Conservation (phyloP, 345 rosid species). For the Populus alba region DNA sequence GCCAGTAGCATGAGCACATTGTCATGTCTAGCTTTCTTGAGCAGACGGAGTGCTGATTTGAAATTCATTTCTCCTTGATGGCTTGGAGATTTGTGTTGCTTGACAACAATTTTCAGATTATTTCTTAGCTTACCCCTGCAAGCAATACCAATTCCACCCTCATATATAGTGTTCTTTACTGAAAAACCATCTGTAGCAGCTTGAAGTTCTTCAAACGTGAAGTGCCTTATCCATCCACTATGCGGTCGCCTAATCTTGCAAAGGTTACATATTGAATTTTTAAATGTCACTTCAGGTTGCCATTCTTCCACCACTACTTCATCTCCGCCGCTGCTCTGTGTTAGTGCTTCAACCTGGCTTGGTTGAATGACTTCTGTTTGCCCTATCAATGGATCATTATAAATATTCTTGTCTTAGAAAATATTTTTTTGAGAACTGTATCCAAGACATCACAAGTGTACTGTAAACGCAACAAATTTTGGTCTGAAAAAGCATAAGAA, state of each 20-base stretch:
- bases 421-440: too few species aligned
- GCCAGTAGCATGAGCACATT: conserved; percentile 38
- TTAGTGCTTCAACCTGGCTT: conserved; percentile 2
- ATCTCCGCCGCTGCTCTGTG: not conserved
- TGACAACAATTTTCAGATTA: conserved; percentile 25
- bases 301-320: conserved; percentile 5
- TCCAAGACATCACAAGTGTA: too few species aligned
- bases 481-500: too few species aligned
- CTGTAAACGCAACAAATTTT: too few species aligned
- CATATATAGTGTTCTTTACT: conserved; percentile 20
- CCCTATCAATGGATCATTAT: not conserved
- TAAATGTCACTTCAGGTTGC: conserved; percentile 1
- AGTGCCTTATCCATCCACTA: conserved; percentile 16
- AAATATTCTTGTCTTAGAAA: too few species aligned
- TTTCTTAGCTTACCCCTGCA: conserved; percentile 24
- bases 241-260: conserved; percentile 26
- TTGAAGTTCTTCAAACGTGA: conserved; percentile 31
- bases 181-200: conserved; percentile 40
- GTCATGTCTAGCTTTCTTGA: conserved; percentile 26
- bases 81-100: not conserved
- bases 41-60: conserved; percentile 18
- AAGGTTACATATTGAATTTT: conserved; percentile 20
- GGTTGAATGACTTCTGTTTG: conserved; percentile 6
- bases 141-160: conserved; percentile 6
- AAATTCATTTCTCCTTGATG: conserved; percentile 12